Percentiles rank a stretch among this genome's conserved stretches.
Evolutionary conservation across 2,329 filamentous ascomycete genomes (phyloP).

Genomic region (Xylariaceae sp.): DNA sequence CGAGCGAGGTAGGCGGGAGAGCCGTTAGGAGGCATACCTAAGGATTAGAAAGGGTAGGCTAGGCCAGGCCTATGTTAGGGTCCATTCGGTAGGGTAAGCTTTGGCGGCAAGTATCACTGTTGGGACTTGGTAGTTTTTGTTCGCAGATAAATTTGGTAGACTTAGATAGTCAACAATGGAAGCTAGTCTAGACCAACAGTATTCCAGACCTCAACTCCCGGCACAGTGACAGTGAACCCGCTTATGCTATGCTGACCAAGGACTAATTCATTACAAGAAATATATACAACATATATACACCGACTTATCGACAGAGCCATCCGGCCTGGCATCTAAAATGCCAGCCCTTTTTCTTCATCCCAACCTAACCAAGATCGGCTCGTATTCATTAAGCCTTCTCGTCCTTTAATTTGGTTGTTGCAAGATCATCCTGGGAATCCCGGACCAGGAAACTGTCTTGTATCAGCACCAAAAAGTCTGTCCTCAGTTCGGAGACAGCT

Average conservation of each 20-base stretch:
- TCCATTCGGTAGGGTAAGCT: neutral
- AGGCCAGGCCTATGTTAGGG: neutral
- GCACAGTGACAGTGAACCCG: conserved; percentile 11
- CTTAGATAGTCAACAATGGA: conserved; percentile 19
- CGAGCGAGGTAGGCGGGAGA: neutral
- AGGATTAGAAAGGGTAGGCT: neutral
- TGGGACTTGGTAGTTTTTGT: neutral
- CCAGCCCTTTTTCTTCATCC: neutral
- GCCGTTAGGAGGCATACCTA: neutral
- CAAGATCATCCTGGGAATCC: conserved; percentile 82
- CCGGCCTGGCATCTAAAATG: neutral
- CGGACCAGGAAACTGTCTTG: conserved; percentile 75
- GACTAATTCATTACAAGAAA: conserved; percentile 18
- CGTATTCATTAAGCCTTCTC: conserved; percentile 63
- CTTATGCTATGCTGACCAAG: conserved; percentile 12
- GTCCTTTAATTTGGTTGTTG: conserved; percentile 53
- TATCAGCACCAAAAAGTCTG: conserved; percentile 3
- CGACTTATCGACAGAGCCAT: neutral
- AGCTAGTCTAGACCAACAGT: conserved; percentile 15
- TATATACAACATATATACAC: conserved; percentile 19
- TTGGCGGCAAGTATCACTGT: neutral
- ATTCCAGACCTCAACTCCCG: conserved; percentile 17
- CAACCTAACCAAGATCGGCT: neutral
- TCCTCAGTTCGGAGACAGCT: neutral
- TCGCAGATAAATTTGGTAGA: conserved; percentile 1